These are phyloP conservation scores for Kurtzmaniella quercitrusa DNA, from an alignment of 1,139 yeast genomes.

Conservation along the genomic window DNA sequence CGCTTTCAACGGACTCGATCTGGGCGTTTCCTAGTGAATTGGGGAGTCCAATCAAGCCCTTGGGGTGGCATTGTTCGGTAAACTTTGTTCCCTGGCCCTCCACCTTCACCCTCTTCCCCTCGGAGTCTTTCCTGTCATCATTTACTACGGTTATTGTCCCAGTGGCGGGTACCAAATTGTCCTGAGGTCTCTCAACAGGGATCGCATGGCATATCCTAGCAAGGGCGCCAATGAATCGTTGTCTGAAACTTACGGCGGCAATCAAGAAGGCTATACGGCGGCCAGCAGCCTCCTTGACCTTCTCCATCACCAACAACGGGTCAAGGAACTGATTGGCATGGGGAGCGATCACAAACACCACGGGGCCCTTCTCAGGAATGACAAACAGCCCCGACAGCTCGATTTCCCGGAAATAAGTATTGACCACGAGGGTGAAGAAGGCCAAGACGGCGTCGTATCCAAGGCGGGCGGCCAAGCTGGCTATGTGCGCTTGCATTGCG, in stretches of 20 bases:
- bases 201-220: slow-evolving; percentile 59
- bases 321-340: slow-evolving; percentile 46
- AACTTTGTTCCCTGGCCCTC: slow-evolving; percentile 48
- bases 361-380: slow-evolving; percentile 37
- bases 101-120: slow-evolving; percentile 14
- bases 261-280: slow-evolving; percentile 52
- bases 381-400: slow-evolving; percentile 37
- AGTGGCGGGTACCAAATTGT: slow-evolving; percentile 41
- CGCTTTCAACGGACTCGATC: slow-evolving; percentile 48
- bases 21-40: slow-evolving; percentile 55
- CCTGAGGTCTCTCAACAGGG: slow-evolving; percentile 75
- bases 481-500: background rate
- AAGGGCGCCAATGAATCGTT: slow-evolving; percentile 49
- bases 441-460: slow-evolving; percentile 32
- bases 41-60: slow-evolving; percentile 63
- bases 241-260: slow-evolving; percentile 60
- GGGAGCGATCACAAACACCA: slow-evolving; percentile 44
- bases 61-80: slow-evolving; percentile 38
- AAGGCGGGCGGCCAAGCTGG: slow-evolving; percentile 6
- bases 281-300: slow-evolving; percentile 29
- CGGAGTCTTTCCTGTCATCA: slow-evolving; percentile 22
- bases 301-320: slow-evolving; percentile 38
- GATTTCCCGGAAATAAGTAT: slow-evolving; percentile 43
- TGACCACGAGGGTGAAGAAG: slow-evolving; percentile 33
- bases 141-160: slow-evolving; percentile 45